Evolutionary conservation across 108 stramenopile genomes (phyloP), one percentile per base, ranked within the genome.

Genomic region (Pseudonitzschia pungens): DNA sequence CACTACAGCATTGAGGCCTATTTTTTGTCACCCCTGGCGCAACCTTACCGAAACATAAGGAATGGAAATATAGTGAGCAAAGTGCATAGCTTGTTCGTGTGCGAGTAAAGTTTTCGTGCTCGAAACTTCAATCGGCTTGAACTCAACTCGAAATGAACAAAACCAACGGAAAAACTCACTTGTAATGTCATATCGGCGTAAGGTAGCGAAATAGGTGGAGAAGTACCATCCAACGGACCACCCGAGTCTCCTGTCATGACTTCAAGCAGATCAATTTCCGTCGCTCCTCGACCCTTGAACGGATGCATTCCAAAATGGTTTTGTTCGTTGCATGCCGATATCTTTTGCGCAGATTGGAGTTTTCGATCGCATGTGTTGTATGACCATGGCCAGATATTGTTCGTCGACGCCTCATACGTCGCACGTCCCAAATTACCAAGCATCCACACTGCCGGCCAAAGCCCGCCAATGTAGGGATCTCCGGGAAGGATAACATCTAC

Each of bases 371-470:
- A 98, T 50, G 58, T 79, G 74, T 94, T 81, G 58, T 86, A 92
- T 71, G 86, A 87, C 95, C 95, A 93, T 11, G 92, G 95, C 95
- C 95, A 96, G 8, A 96, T 72, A 75, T 90, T 92, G 70, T 92
- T 93, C 27, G 92, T 93, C 0, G 88, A 86, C 0, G 78, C 81
- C 65, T 93, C 95, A 69, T 96, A 98, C 2, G 98, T 98, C 11
- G 96, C 96, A 22, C 96, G 59, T 4, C 94, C 97, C 52, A 98
- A 73, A 84, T 97, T 97, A 0, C 98, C 98, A 45, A 98, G 71
- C 60, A 99, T 82, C 98, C 98, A 99, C 54, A 97, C 78, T 10
- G 97, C 98, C 16, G 98, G 98, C 98, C 98, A 99, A 29, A 99
- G 70, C 10, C 97, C 96, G 31, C 87, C 93, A 57, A 94, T 84